Conservation (phyloP, 1,139 yeast species). For the Pichia terricola region DNA sequence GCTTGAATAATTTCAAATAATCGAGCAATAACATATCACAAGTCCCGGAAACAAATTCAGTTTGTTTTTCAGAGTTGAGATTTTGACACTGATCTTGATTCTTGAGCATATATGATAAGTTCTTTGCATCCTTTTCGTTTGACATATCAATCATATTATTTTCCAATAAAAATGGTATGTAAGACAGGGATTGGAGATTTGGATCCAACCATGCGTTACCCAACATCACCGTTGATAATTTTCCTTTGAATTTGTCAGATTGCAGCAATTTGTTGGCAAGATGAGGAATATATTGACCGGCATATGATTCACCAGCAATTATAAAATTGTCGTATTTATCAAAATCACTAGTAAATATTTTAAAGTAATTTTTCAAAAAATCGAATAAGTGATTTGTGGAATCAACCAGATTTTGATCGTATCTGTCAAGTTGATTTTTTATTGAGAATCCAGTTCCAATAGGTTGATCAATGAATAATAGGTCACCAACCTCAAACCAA, state of each 20-base stretch:
- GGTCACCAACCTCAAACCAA: slow-evolving; percentile 75
- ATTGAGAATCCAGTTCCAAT: slow-evolving; percentile 87
- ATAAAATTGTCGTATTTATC: slow-evolving; percentile 56
- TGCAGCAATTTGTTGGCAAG: slow-evolving; percentile 48
- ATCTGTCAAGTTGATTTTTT: slow-evolving; percentile 39
- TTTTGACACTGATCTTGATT: slow-evolving; percentile 60
- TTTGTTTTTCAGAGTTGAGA: slow-evolving; percentile 25
- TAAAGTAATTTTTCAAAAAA: slow-evolving; percentile 60
- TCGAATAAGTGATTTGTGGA: slow-evolving; percentile 52
- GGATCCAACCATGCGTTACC: slow-evolving; percentile 99
- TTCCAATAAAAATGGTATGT: slow-evolving; percentile 60
- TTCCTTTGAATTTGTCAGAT: slow-evolving; percentile 21
- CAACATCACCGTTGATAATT: slow-evolving; percentile 61
- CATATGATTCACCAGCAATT: slow-evolving; percentile 92
- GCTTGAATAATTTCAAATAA: slow-evolving; percentile 5
- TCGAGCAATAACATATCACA: slow-evolving; percentile 46
- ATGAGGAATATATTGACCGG: slow-evolving; percentile 94
- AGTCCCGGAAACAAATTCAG: slow-evolving; percentile 27
- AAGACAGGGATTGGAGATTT: slow-evolving; percentile 70
- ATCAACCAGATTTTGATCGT: slow-evolving; percentile 48
- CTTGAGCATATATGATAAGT: slow-evolving; percentile 32
- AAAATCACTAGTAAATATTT: slow-evolving; percentile 53
- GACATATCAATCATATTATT: slow-evolving; percentile 42
- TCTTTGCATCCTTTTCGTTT: slow-evolving; percentile 24
- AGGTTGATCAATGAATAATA: slow-evolving; percentile 90